A percentile compares a stretch with the other conserved stretches of the same genome.
Conservation (phyloP, 805 yeast genomes). For the Sugiyamaella marilandica region DNA sequence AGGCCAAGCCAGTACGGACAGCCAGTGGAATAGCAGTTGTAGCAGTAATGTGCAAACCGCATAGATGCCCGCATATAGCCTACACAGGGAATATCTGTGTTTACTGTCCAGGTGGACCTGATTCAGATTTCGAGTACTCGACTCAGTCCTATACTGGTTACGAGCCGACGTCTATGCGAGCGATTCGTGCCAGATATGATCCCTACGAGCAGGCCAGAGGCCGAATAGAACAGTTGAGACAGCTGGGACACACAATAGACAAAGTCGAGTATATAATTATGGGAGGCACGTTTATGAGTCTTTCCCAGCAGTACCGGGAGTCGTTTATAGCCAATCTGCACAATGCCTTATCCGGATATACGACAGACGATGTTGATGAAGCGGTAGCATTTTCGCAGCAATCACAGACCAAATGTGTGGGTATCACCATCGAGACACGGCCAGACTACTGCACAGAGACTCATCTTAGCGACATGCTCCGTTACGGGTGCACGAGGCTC, state of each 20-base stretch:
- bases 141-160: conserved; percentile 98
- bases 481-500: conserved; percentile 92
- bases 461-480: conserved; percentile 90
- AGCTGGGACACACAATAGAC: conserved; percentile 92
- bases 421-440: conserved; percentile 95
- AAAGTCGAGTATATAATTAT: conserved; percentile 95
- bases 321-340: conserved; percentile 83
- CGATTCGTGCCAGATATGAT: conserved; percentile 97
- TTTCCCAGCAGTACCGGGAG: conserved; percentile 86
- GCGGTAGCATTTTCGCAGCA: conserved; percentile 89
- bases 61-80: conserved; percentile 98
- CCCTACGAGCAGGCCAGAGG: conserved; percentile 99
- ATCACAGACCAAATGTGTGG: conserved; percentile 93
- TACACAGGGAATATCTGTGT: conserved; percentile 98
- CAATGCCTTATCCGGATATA: conserved; percentile 90
- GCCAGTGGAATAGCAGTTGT: conserved; percentile 99
- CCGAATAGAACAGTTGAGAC: conserved; percentile 90
- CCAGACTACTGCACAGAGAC: conserved; percentile 98
- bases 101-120: conserved; percentile 98
- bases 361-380: conserved; percentile 82
- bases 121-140: conserved; percentile 94
- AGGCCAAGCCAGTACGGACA: conserved; percentile 98
- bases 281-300: conserved; percentile 99
- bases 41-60: conserved; percentile 99
- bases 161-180: conserved; percentile 98